phyloP scores from a whole-genome alignment of 108 stramenopile species.

The Poteriospumella lacustris region DNA sequence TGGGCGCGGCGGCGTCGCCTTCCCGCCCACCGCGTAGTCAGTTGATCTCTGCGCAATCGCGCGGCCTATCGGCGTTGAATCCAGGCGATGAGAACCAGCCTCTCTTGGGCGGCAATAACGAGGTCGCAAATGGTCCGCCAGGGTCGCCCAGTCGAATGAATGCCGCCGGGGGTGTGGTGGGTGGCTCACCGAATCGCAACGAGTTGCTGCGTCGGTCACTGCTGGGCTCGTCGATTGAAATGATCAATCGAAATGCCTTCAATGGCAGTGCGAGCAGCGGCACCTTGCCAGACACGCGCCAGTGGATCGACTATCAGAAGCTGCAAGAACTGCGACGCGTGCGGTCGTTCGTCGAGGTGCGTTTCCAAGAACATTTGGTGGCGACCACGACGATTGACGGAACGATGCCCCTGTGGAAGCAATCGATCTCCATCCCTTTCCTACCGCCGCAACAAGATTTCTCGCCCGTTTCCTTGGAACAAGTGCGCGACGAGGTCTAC shows the following conservation, averaged over 20 bases:
- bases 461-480: slow-evolving; percentile 35
- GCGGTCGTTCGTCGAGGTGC: slow-evolving; percentile 48
- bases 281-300: too few relatives aligned
- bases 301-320: slow-evolving; percentile 2
- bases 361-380: slow-evolving; percentile 41
- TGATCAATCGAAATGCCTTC: too few relatives aligned
- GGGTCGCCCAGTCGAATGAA: too few relatives aligned
- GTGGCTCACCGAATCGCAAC: background rate
- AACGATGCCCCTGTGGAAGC: slow-evolving; percentile 57
- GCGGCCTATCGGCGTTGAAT: background rate
- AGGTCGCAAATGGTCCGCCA: background rate
- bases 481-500: slow-evolving; percentile 52
- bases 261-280: too few relatives aligned
- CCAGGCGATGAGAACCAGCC: background rate
- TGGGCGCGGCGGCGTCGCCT: background rate
- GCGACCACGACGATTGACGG: slow-evolving; percentile 47
- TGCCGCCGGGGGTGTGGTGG: background rate
- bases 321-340: slow-evolving; percentile 17
- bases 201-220: too few relatives aligned
- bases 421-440: slow-evolving; percentile 60
- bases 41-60: background rate
- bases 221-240: too few relatives aligned
- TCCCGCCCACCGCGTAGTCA: too few relatives aligned
- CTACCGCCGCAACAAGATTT: slow-evolving; percentile 44
- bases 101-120: background rate